Percentiles rank a stretch among this genome's conserved stretches.
phyloP scores from a whole-genome alignment of 1,284 basidiomycete species.

The Tremellales sp. region DNA sequence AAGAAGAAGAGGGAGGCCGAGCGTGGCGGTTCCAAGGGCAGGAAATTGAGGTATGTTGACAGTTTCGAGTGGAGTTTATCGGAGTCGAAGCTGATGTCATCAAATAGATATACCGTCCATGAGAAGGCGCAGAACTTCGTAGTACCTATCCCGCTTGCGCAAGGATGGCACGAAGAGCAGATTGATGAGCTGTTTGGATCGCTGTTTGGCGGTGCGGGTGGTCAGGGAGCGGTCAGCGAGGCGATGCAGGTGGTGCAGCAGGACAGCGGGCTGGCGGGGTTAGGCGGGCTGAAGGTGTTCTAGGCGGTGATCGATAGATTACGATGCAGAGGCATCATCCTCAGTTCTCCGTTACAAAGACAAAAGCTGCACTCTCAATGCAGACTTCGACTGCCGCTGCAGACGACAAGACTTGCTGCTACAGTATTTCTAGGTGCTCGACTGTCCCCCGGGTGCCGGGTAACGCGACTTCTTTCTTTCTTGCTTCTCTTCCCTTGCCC shows the following conservation, averaged over 20 bases:
- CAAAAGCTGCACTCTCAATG: no score
- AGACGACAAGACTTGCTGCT: no score
- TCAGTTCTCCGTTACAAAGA: no score
- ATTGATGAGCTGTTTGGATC: slow-evolving; percentile 86
- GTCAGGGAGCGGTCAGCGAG: slow-evolving; percentile 25
- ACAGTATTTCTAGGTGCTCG: no score
- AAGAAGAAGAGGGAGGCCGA: slow-evolving; percentile 75
- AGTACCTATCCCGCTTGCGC: slow-evolving; percentile 67
- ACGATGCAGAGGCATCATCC: slow-evolving; percentile 1
- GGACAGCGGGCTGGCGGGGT: slow-evolving; percentile 20
- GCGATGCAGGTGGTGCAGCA: slow-evolving; percentile 13
- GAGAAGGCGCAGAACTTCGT: slow-evolving; percentile 93
- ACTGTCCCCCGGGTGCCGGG: no score
- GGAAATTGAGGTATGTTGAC: slow-evolving; percentile 65
- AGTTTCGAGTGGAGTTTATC: neutral
- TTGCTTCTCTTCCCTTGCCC: no score
- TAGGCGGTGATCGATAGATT: no score
- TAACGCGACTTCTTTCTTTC: no score
- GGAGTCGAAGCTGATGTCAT: neutral
- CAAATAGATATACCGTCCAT: slow-evolving; percentile 75
- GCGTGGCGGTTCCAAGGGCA: slow-evolving; percentile 88
- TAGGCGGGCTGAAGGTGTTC: slow-evolving; percentile 34
- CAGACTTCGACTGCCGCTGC: no score
- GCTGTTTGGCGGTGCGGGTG: slow-evolving; percentile 59
- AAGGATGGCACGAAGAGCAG: slow-evolving; percentile 86